Base-by-base conservation (phyloP, 768 basidiomycete species). In the Kwoniella sp. region DNA sequence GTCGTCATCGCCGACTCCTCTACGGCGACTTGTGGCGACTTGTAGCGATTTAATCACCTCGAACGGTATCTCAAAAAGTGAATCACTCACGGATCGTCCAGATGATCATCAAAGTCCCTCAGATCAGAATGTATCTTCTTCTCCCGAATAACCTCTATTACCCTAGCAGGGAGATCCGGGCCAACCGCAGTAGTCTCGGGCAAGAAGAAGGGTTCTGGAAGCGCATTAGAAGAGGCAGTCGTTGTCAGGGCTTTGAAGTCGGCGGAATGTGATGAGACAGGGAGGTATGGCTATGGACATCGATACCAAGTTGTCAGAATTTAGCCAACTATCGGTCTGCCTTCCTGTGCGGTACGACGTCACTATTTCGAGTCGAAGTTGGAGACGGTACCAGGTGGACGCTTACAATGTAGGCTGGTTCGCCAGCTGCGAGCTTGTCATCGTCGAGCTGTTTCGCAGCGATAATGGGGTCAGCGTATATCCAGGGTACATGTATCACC, bases 71-170 rank as follows among this genome's bases (percentile, higher is more conserved):
- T 47, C 15, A 50, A n/a, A 37, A 26, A 51, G 26, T 58, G 23
- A 29, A 23, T 15, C 20, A 75, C 74, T 48, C 56, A 75, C 74
- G 72, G 45, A 55, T 75, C 65, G 22, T 75, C 74, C 9, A 73
- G 25, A 57, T 75, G 72, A 52, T 73, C 72, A 53, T 75, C 74
- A 38, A 71, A 73, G 56, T 75, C 74, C 4, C 55, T 38, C 47
- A 75, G 12, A 13, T 62, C 25, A 23, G 52, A 26, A 70, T 73
- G 66, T 20, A 69, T 29, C 41, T 61, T 66, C 25, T 67, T 58
- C 12, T 65, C 60, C 28, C 67, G n/a, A 0, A 74, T 65, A 23
- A 51, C 30, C 29, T 59, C 30, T 2, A 68, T 17, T 26, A 61
- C 7, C 47, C 34, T 41, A 1, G 38, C 29, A 2, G 67, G 57